Conservation (phyloP, 441 rosid genomes). For the Pelargonium cotyledonis region DNA sequence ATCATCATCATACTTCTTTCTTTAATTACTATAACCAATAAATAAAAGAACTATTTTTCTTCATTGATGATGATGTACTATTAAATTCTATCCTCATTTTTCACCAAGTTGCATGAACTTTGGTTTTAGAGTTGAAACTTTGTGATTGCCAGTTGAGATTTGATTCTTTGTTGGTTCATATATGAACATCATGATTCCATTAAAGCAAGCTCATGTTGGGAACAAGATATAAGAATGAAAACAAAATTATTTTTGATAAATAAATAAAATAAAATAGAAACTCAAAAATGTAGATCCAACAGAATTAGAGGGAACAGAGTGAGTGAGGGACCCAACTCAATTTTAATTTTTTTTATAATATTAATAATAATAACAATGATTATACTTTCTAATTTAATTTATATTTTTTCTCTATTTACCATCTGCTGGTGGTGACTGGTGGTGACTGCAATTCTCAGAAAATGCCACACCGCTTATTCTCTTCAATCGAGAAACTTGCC, state of each 20-base stretch:
- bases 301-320: neutral
- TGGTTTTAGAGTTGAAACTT: neutral
- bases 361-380: neutral
- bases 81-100: too few relatives aligned
- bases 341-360: neutral
- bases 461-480: slow-evolving; percentile 47
- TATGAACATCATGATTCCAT: neutral
- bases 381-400: neutral
- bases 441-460: slow-evolving; percentile 40
- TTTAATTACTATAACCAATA: neutral
- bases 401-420: slow-evolving; percentile 1
- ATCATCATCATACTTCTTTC: neutral
- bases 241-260: neutral
- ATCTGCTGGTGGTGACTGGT: slow-evolving; percentile 15
- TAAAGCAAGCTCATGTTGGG: too few relatives aligned
- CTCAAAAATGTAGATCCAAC: neutral
- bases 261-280: too few relatives aligned
- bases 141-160: neutral
- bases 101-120: neutral
- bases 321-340: slow-evolving; percentile 2
- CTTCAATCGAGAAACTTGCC: slow-evolving; percentile 37
- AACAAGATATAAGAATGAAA: neutral
- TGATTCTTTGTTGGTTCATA: neutral
- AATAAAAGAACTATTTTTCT: too few relatives aligned
- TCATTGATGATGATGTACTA: too few relatives aligned